Evolutionary conservation across 495 filamentous ascomycete genomes (phyloP).

Genomic region (Penicillium macrosclerotiorum): DNA sequence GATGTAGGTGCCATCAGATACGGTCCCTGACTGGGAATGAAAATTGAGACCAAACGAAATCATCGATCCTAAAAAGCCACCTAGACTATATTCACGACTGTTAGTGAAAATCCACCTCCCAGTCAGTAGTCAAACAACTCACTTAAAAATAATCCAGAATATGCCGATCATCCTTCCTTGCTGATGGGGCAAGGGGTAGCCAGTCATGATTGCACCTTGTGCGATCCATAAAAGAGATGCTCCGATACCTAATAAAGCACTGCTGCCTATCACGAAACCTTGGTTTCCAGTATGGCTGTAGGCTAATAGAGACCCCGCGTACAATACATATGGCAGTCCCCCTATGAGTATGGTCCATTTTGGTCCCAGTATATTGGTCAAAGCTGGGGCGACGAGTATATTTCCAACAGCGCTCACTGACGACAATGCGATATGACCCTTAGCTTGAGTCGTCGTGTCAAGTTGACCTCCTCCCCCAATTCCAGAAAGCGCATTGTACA

Average conservation of each 20-base stretch:
- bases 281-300: constrained; percentile 2
- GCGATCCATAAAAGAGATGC: constrained; percentile 4
- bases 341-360: constrained; percentile 7
- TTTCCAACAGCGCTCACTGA: constrained; percentile 7
- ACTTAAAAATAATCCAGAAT: constrained; percentile 9
- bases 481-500: constrained; percentile 6
- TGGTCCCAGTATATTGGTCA: constrained; percentile 3
- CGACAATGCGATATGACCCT: constrained; percentile 3
- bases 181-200: constrained; percentile 2
- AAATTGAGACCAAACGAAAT: constrained; percentile 4
- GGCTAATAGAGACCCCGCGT: constrained; percentile 3
- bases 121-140: too few relatives aligned
- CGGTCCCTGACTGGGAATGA: not conserved
- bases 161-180: constrained; percentile 7
- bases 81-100: not conserved
- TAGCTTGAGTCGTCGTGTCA: constrained; percentile 1
- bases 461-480: constrained; percentile 7
- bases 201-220: constrained; percentile 6
- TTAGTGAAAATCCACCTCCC: not conserved
- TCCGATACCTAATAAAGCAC: constrained; percentile 2
- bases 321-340: constrained; percentile 1
- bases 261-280: constrained; percentile 1
- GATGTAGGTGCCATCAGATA: constrained; percentile 3
- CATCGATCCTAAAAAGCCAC: not conserved
- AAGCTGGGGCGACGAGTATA: not conserved